Evolutionary conservation across 2,329 filamentous ascomycete genomes (phyloP), one percentile per base, ranked within the genome.

Genomic region (Emergomyces orientalis): DNA sequence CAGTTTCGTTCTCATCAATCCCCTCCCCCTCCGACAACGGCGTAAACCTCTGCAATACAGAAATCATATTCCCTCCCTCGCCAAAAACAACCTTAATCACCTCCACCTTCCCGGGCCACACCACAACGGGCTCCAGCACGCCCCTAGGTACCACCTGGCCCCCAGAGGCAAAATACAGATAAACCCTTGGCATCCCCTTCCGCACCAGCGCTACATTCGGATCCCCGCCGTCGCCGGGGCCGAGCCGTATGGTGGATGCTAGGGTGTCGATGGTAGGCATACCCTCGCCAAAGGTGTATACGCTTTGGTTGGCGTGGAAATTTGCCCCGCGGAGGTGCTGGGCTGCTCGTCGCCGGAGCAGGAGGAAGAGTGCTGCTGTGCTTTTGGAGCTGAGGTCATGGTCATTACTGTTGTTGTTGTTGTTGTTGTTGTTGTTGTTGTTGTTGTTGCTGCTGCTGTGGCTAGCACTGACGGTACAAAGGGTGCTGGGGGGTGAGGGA

Each of bases 271-370:
- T 70, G 17, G 62, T 61, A 22, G 68, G 66, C n/a, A 61, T 64
- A 8, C 65, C 65, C 30, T 62, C 65, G 11, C 65, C 65, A 41
- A 73, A 72, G 1, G 65, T 65, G 60, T 74, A 71, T 17, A 68
- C 65, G 22, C 67, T 71, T 63, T 70, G 67, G 30, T 72, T 67
- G 14, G 73, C 71, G 61, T 71, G 63, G 62, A 72, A 72, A 58
- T 74, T 71, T 1, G 73, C 73, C 7, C 76, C 75, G 62, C 72
- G 75, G 8, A 79, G 65, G 60, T 75, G 69, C 39, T 66, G 65
- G 13, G 67, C 67, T 9, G 75, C 71, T 19, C 72, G 67, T 39
- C 64, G 64, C 27, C 71, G 70, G 6, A 79, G 67, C 4, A 74
- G 51, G 13, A 62, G 62, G 56, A 75, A 77, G 6, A 79, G 68